phyloP scores from a whole-genome alignment of 202 grass and related monocot genomes.

The Panicum hallii region DNA sequence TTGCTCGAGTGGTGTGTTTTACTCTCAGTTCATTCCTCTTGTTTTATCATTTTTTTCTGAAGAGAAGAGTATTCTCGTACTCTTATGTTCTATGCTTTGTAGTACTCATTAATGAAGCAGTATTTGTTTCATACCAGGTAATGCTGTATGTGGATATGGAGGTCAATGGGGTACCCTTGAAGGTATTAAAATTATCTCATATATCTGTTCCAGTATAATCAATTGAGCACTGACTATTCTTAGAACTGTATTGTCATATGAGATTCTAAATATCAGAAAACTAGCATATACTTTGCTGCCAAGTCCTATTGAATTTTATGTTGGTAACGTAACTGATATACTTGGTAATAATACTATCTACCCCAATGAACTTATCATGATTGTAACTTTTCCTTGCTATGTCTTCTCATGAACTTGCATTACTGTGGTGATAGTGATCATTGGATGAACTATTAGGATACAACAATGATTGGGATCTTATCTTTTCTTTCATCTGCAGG shows the following conservation, averaged over 20 bases:
- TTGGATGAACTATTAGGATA: background rate
- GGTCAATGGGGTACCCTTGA: slow-evolving; percentile 97
- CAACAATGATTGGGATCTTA: background rate
- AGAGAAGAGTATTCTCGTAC: slow-evolving; percentile 17
- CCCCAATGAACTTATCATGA: background rate
- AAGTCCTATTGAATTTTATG: slow-evolving; percentile 7
- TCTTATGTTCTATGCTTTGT: slow-evolving; percentile 20
- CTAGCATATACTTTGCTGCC: slow-evolving; percentile 20
- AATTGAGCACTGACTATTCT: slow-evolving; percentile 11
- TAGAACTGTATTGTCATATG: slow-evolving; percentile 29
- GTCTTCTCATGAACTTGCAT: background rate
- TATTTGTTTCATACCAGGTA: slow-evolving; percentile 61
- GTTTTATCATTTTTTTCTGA: background rate
- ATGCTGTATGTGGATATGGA: slow-evolving; percentile 99
- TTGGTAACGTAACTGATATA: slow-evolving; percentile 6
- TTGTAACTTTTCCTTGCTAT: slow-evolving; percentile 5
- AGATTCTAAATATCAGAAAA: slow-evolving; percentile 28
- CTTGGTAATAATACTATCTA: background rate
- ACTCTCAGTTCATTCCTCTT: slow-evolving; percentile 32
- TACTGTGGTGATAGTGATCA: background rate
- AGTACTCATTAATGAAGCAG: slow-evolving; percentile 13
- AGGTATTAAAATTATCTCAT: slow-evolving; percentile 63
- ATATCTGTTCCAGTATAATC: slow-evolving; percentile 34
- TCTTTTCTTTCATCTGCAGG: slow-evolving; percentile 57
- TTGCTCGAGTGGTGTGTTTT: slow-evolving; percentile 93